Base-by-base conservation (phyloP, 257 asterid species). In the Lycium ferocissimum region DNA sequence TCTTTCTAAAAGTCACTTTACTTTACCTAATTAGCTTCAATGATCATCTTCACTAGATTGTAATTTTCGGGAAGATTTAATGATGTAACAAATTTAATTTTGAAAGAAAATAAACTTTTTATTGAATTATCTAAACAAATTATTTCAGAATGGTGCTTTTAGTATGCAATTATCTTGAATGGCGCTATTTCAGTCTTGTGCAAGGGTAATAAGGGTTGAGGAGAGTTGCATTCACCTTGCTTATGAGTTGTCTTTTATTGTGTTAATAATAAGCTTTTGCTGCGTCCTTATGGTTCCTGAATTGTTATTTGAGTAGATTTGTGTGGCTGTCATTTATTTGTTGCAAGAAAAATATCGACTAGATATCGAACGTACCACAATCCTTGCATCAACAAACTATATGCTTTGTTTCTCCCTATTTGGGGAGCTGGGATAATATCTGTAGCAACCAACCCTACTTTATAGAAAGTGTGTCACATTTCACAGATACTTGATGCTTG, bases 191-290 rank as follows among this genome's bases (percentile, higher is more conserved):
- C 43, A 43, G 49, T 65, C 51, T 82, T 22, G 75, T 61, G 59
- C 45, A 43, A 61, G 45, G 59, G 15, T 58, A n/a, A 47, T 54
- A 18, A 4, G 58, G 4, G 65, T 11, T 67, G 66, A 14, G 17
- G 69, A 53, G 65, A 47, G 76, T 51, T 83, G 70, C 53, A 82
- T 45, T 65, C 49, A 66, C 82, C 45, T n/a, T 38, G 35, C 62
- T 26, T 17, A 62, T 37, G 82, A 49, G 40, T 2, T 37, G 58
- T 51, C 17, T 26, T 35, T 22, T 22, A 18, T 33, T 65, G 14
- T 47, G 0, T 13, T 38, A 40, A 11, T 26, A 26, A 26, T 61
- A 38, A 61, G 38, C 71, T 12, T 61, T 81, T 38, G 72, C 57
- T 57, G 56, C n/a, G 1, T 35, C 56, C 54, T 47, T n/a, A 45